Evolutionary conservation across 106 monocot species (phyloP).

Genomic region (Dendrobium huoshanense): DNA sequence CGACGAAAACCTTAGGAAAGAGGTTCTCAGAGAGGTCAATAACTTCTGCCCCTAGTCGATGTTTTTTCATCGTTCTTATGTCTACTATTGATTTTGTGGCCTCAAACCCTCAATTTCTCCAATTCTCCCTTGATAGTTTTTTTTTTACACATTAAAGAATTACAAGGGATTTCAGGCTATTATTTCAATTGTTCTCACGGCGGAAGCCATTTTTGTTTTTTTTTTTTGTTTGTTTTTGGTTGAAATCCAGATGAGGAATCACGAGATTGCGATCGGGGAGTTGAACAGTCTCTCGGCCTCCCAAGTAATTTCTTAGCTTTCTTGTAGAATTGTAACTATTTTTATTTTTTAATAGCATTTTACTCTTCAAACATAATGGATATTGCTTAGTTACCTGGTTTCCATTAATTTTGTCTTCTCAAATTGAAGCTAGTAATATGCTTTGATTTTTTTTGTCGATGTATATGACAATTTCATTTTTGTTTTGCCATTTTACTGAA

Average conservation of each 20-base stretch:
- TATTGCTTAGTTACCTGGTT: background rate
- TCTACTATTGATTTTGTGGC: too few relatives aligned
- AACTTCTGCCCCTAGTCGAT: background rate
- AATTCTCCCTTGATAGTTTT: background rate
- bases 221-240: background rate
- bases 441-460: background rate
- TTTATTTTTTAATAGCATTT: too few relatives aligned
- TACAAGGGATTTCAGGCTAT: background rate
- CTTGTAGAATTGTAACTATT: background rate
- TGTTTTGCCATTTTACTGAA: background rate
- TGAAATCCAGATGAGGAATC: constrained; percentile 7
- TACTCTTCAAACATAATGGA: too few relatives aligned
- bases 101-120: too few relatives aligned
- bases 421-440: background rate
- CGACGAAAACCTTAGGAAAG: background rate
- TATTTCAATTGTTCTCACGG: background rate
- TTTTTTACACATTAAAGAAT: background rate
- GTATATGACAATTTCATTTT: background rate
- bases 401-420: background rate
- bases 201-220: background rate
- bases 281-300: constrained; percentile 3
- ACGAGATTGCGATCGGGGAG: constrained; percentile 9
- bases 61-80: background rate
- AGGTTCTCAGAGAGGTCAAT: constrained; percentile 7
- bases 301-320: background rate